These are phyloP conservation scores for Neurospora cerealis DNA, from an alignment of 495 filamentous ascomycete species.

Conservation along the genomic window DNA sequence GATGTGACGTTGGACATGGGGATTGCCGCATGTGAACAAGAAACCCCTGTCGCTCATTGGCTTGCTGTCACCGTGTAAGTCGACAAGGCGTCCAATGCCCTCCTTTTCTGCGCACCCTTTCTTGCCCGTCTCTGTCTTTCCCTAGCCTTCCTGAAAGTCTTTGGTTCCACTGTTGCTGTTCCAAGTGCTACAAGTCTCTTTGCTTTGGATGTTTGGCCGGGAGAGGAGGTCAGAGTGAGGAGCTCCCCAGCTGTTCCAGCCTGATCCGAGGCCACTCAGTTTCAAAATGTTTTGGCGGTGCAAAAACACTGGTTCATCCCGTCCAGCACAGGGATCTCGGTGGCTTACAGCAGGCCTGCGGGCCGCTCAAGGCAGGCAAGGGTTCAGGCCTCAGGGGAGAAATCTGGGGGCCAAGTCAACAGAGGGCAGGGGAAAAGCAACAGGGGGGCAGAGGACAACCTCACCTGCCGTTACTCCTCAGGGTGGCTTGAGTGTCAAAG, in stretches of 20 bases:
- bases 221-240: neutral
- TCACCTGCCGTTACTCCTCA: neutral
- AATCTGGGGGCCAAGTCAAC: neutral
- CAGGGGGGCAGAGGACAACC: neutral
- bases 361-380: neutral
- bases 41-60: neutral
- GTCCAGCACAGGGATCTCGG: neutral
- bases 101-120: neutral
- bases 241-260: neutral
- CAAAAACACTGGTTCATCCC: neutral
- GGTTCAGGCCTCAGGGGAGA: neutral
- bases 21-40: neutral
- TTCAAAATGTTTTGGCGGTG: neutral
- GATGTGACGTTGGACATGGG: conserved; percentile 1
- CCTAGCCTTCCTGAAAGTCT: neutral
- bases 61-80: neutral
- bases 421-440: neutral
- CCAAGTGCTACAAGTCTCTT: neutral
- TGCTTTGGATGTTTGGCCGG: neutral
- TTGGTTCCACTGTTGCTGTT: neutral
- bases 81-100: neutral
- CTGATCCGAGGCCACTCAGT: neutral
- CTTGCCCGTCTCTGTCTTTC: neutral
- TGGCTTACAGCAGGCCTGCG: neutral
- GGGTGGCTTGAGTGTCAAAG: neutral